phyloP scores from a whole-genome alignment of 495 filamentous ascomycete genomes.

The Endocarpon pusillum region DNA sequence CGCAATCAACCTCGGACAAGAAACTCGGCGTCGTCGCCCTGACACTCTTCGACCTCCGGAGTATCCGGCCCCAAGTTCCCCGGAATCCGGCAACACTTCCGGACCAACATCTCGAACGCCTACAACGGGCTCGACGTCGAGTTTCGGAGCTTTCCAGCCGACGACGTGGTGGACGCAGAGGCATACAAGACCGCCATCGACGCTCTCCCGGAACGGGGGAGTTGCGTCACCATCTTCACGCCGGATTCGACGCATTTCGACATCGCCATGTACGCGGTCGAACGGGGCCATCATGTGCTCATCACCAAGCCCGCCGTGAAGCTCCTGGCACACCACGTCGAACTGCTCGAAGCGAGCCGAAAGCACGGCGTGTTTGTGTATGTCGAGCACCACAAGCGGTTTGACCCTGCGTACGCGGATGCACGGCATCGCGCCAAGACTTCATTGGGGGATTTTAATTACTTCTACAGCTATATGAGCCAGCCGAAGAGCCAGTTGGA shows the following conservation, averaged over 20 bases:
- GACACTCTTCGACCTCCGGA: constrained; percentile 78
- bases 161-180: constrained; percentile 53
- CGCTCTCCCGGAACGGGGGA: constrained; percentile 51
- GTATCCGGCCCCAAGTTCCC: constrained; percentile 78
- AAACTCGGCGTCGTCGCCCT: constrained; percentile 86
- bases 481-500: constrained; percentile 87
- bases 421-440: constrained; percentile 50
- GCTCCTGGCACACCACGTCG: constrained; percentile 57
- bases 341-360: constrained; percentile 51
- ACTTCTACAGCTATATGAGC: constrained; percentile 94
- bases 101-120: constrained; percentile 71
- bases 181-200: constrained; percentile 87
- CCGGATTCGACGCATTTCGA: constrained; percentile 87
- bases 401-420: constrained; percentile 81
- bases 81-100: constrained; percentile 78
- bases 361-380: constrained; percentile 77
- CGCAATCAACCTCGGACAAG: constrained; percentile 69
- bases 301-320: constrained; percentile 95
- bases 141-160: constrained; percentile 65
- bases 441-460: constrained; percentile 79
- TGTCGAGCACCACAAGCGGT: constrained; percentile 93
- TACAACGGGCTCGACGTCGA: constrained; percentile 78
- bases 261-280: constrained; percentile 87
- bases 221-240: constrained; percentile 93
- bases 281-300: constrained; percentile 71